Evolutionary conservation across 768 basidiomycete genomes (phyloP), one percentile per base, ranked within the genome.

Genomic region (Lactarius pseudohatsudake): DNA sequence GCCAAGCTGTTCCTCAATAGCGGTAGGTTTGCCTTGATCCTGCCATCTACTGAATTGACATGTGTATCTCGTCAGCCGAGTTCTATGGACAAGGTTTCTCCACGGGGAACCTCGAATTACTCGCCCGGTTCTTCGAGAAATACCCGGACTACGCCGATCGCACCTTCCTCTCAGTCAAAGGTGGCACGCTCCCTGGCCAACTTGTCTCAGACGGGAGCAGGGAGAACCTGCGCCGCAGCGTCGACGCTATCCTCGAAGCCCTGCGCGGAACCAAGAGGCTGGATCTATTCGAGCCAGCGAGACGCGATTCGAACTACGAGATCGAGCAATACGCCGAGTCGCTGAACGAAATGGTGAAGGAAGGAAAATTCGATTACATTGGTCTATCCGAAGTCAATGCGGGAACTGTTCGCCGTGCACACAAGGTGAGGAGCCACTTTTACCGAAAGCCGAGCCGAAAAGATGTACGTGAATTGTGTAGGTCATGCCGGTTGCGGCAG

Each of bases 261-360:
- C 77, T 89, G 4, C 79, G 84, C 0, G 80, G 81, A 22, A 81
- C 77, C 61, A 85, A 85, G 76, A 81, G 78, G 69, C 71, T 89
- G 63, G 89, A 90, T 73, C 73, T 90, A 3, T 90, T 83, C 74
- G 75, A 89, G 72, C 76, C 77, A n/a, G 82, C 85, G 2, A 79
- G 85, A 8, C 75, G 83, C 11, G 84, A 85, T 40, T 69, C 71
- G 6, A 79, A 75, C 11, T 68, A 77, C 13, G 67, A 81, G 0
- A 73, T 87, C 66, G 86, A 88, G 73, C 78, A 84, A 7, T 72
- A 74, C 16, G 79, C 82, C 60, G 69, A 73, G 47, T 75, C 74
- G 18, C 78, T 89, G 18, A 76, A 75, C 18, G 76, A 73, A 7
- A 75, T 88, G 47, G 74, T 81, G 61, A 76, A 83, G 41, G 86